Evolutionary conservation across 192 early-diverging fungal species (phyloP), one percentile per base, ranked within the genome.

Genomic region (Entomortierella lignicola): DNA sequence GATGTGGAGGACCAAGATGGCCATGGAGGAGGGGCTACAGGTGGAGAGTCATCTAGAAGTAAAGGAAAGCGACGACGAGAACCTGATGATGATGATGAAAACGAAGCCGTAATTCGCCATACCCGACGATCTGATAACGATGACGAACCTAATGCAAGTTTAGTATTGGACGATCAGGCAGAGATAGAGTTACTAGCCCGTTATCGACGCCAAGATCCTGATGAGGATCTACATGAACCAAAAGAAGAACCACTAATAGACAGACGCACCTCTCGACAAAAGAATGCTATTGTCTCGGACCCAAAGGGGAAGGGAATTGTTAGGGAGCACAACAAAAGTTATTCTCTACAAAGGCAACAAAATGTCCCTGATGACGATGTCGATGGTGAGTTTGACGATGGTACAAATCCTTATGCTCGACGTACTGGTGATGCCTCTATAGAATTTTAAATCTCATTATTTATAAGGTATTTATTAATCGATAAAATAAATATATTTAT

Each of bases 191-290:
- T 73, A 48, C 43, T 73, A 4, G 55, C 47, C 11, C 48, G 63
- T 2, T 41, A 53, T 32, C 47, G 50, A 50, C 55, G 43, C 4
- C 17, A 66, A 2, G 64, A 73, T 15, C 18, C 20, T 27, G 29
- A 29, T 50, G 1, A 17, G 26, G 37, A 30, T 30, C 5, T 23
- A 31, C 44, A 17, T 30, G 39, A 41, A 8, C 3, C 39, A 27
- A 41, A 68, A 23, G 72, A 77, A 0, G 72, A 77, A 57, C 60
- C 72, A 5, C 30, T 77, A 54, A 63, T 77, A 44, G 72, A 77
- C 15, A 51, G 65, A 31, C 57, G 72, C 3, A n/a, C 55, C 2
- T 42, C 18, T 29, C 61, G 43, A 51, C 60, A 53, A 41, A 47
- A 47, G 27, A 25, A n/a, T 17, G 30, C 1, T 1, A 26, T 26